A percentile compares a stretch with the other conserved stretches of the same genome.
Conservation (phyloP, 2,329 filamentous ascomycete genomes). For the Neofusicoccum sp. region DNA sequence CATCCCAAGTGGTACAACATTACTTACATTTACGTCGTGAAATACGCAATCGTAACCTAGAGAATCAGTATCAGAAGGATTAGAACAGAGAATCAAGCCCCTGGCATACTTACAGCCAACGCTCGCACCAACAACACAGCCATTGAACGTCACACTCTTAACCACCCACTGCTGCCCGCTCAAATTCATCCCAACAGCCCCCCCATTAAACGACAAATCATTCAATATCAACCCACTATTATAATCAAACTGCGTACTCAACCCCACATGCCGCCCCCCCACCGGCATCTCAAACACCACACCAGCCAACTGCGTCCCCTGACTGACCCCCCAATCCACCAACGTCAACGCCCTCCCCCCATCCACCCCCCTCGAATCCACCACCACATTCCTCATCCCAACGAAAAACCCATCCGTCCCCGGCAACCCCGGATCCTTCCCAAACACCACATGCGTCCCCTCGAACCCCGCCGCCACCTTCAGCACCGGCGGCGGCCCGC, state of each 20-base stretch:
- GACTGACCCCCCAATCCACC: conserved; percentile 30
- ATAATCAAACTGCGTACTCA: conserved; percentile 24
- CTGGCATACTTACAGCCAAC: not conserved
- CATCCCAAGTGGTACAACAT: not conserved
- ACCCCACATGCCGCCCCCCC: conserved; percentile 34
- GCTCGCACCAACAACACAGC: not conserved
- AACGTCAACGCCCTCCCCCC: conserved; percentile 21
- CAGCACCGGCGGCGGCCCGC: not conserved
- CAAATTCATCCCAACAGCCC: conserved; percentile 30
- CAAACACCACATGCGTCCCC: conserved; percentile 19
- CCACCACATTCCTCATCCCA: conserved; percentile 27
- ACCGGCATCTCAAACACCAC: conserved; percentile 36
- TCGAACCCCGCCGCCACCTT: not conserved
- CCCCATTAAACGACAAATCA: conserved; percentile 10
- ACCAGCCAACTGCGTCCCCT: conserved; percentile 28
- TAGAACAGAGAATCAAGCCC: not conserved
- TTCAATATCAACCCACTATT: conserved; percentile 27
- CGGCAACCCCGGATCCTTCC: conserved; percentile 21
- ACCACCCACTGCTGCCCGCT: conserved; percentile 38
- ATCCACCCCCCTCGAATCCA: conserved; percentile 26
- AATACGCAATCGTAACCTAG: conserved; percentile 3
- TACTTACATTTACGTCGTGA: not conserved
- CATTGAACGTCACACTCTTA: conserved; percentile 22
- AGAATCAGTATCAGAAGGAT: not conserved
- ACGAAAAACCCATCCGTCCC: conserved; percentile 29